Evolutionary conservation across 495 filamentous ascomycete species (phyloP), one percentile per base, ranked within the genome.

Genomic region (Lophiotrema nucula): DNA sequence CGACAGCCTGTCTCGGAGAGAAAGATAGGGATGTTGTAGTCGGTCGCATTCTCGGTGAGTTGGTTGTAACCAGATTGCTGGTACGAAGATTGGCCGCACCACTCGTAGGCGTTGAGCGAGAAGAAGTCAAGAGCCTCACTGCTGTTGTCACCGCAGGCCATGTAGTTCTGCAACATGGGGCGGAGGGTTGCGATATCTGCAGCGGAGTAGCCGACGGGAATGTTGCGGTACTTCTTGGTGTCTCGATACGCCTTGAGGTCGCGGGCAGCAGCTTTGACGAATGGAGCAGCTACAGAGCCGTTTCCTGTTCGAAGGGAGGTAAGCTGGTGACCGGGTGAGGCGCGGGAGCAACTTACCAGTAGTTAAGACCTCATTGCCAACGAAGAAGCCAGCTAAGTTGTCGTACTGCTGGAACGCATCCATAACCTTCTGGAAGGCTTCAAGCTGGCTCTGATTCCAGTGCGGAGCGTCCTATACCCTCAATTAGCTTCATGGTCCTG

Each of bases 151-250:
- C 83, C 83, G 70, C 90, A 96, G 11, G 87, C 86, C 27, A 96
- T 74, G 70, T 96, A 96, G 67, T 96, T 85, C 71, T 96, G 90
- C 1, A 96, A 76, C 83, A 87, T 89, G 28, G 90, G 90, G 18
- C 90, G 84, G 38, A 93, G 81, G 39, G 82, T 76, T 2, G 88
- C 75, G 60, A 95, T 92, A 69, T 96, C 90, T 27, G 90, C 88
- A n/a, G 89, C 90, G 6, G 89, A 90, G 73, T 96, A 96, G 38
- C 90, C 90, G 47, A 96, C 76, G 5, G 90, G 90, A 48, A 96
- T 88, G 25, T 85, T 73, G 52, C 90, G 87, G 72, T 93, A 92
- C n/a, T 79, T 77, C 73, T 92, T 88, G 48, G 75, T 71, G 64
- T 90, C 78, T 44, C 89, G 80, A 72, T 95, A 89, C 0, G 84